Percentiles rank a stretch among this genome's conserved stretches.
Conservation (phyloP, 2,329 filamentous ascomycete species). For the Penicillium digitatum region DNA sequence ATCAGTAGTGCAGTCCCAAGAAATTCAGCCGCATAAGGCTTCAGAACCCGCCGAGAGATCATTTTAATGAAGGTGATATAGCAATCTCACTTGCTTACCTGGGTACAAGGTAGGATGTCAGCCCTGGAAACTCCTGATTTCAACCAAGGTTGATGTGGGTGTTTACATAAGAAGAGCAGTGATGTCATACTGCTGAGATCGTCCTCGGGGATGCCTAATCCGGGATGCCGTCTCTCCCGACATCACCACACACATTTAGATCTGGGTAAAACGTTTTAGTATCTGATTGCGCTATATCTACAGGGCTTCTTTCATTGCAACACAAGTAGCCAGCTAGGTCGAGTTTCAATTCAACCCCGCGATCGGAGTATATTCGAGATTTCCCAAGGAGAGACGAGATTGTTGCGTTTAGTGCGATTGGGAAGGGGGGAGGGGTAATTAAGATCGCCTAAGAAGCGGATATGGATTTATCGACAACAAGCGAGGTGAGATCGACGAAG, state of each 20-base stretch:
- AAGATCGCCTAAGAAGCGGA: neutral
- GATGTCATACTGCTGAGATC: neutral
- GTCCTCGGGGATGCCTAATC: neutral
- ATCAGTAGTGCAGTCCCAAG: slow-evolving; percentile 32
- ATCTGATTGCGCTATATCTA: neutral
- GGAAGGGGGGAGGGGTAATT: neutral
- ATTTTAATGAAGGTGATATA: neutral
- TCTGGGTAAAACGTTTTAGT: neutral
- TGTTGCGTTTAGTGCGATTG: no score
- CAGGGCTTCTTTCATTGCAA: neutral
- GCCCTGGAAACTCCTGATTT: neutral
- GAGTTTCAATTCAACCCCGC: neutral
- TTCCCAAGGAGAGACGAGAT: neutral
- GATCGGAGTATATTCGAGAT: neutral
- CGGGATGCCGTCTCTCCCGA: neutral
- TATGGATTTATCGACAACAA: neutral
- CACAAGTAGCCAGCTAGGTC: neutral
- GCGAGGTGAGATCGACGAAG: neutral
- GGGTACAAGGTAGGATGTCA: neutral
- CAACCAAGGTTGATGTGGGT: neutral
- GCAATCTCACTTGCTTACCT: neutral
- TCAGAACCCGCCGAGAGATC: slow-evolving; percentile 20
- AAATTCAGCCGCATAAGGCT: slow-evolving; percentile 31
- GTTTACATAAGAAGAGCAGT: neutral
- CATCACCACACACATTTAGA: neutral